phyloP scores from a whole-genome alignment of 2,329 filamentous ascomycete species.

The Nemania sp. region DNA sequence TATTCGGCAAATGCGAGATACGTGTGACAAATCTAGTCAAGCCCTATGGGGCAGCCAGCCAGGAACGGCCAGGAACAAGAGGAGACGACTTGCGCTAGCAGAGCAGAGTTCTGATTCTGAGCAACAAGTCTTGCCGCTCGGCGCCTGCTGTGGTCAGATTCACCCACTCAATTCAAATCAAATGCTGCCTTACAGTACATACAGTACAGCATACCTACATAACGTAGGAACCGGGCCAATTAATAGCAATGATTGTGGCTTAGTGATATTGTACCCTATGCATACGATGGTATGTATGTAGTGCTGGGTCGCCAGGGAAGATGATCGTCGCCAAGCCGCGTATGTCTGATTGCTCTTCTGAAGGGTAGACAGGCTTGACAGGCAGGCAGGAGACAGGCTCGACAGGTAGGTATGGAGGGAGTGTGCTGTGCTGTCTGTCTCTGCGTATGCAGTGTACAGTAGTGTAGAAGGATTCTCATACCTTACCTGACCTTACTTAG shows the following conservation, averaged over 20 bases:
- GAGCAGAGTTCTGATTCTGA: no score
- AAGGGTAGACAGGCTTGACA: no score
- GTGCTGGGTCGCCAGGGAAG: not conserved
- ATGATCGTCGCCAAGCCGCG: conserved; percentile 33
- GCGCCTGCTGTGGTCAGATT: not conserved
- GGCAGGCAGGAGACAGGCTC: no score
- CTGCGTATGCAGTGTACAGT: no score
- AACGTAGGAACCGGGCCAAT: conserved; percentile 14
- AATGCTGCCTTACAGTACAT: no score
- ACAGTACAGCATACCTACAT: not conserved
- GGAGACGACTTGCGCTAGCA: not conserved
- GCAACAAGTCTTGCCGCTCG: not conserved
- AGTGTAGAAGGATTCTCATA: no score
- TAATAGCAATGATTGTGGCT: not conserved
- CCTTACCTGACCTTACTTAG: no score
- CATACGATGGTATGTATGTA: no score
- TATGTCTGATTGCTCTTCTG: conserved; percentile 1
- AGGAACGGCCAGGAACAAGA: conserved; percentile 2
- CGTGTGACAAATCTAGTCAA: conserved; percentile 31
- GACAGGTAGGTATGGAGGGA: no score
- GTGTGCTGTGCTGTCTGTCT: no score
- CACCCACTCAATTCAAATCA: no score
- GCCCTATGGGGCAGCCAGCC: conserved; percentile 2
- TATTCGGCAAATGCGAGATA: conserved; percentile 30
- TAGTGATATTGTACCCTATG: no score